Conservation (phyloP, 495 filamentous ascomycete genomes). For the Aspergillus haitiensis region DNA sequence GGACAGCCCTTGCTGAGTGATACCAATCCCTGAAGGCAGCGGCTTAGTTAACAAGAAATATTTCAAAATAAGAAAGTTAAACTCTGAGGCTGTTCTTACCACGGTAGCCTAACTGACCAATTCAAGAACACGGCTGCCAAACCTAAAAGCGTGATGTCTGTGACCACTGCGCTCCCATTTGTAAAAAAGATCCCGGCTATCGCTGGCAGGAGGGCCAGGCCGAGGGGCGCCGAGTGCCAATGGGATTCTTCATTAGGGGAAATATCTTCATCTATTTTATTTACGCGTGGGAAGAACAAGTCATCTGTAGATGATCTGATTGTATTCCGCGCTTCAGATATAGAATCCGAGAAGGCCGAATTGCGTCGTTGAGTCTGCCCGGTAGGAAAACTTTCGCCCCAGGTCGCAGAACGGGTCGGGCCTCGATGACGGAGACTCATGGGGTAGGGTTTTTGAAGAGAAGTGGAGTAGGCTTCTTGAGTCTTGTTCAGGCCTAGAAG, state of each 20-base stretch:
- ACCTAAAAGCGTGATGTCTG: constrained; percentile 77
- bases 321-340: constrained; percentile 65
- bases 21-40: constrained; percentile 75
- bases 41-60: constrained; percentile 6
- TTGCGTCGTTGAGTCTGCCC: constrained; percentile 57
- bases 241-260: constrained; percentile 52
- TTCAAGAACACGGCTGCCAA: constrained; percentile 85
- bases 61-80: constrained; percentile 10
- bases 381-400: constrained; percentile 33
- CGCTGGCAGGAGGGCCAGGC: constrained; percentile 80
- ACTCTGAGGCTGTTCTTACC: constrained; percentile 48
- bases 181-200: constrained; percentile 80
- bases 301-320: constrained; percentile 72
- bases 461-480: neutral
- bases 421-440: constrained; percentile 43
- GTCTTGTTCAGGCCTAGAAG: neutral
- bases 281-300: constrained; percentile 63
- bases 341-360: constrained; percentile 71
- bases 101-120: constrained; percentile 89
- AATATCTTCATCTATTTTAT: constrained; percentile 25
- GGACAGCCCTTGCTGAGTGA: constrained; percentile 68
- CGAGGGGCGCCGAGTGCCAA: constrained; percentile 78
- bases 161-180: constrained; percentile 78
- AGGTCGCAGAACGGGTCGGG: constrained; percentile 42
- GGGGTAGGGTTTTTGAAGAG: neutral